Evolutionary conservation across 2,329 filamentous ascomycete genomes (phyloP), one percentile per base, ranked within the genome.

Genomic region (Claviceps monticola): DNA sequence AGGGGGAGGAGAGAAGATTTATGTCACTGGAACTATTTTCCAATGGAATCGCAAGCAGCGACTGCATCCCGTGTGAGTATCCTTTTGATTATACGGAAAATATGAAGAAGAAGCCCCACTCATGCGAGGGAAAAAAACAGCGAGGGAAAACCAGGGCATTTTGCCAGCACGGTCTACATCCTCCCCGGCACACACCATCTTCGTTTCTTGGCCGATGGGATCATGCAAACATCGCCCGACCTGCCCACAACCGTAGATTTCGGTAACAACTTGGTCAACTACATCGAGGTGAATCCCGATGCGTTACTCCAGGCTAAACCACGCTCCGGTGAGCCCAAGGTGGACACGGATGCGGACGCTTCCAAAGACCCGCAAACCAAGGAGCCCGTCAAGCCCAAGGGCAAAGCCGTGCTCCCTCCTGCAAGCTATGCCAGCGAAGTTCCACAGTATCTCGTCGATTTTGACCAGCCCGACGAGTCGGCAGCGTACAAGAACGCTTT

Each of bases 181-280:
- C 84, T 88, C 14, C 89, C 91, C 4, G 93, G 93, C 58, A 98
- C 93, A 5, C 91, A 98, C 66, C 93, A 98, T 71, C 77, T 98
- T 62, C 91, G 94, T 63, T 98, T 97, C 70, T 78, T 98, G 58
- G 89, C 96, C 49, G 91, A 97, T 69, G 87, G 86, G 53, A 84
- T 91, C 62, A 95, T 96, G 88, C 80, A 84, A 64, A 93, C 89
- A 14, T 93, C 88, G 16, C 82, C 86, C 54, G 81, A 86, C 57
- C 75, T 96, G 51, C 91, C 93, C 14, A 97, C 93, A 0, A 95
- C 93, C 1, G 93, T 98, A 53, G 93, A 98, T 66, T 96, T 94
- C 66, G 94, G 89, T 57, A 97, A 97, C 71, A 95, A 95, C 64
- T 75, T 98, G 17, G 91, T 98, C 68, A 98, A 98, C 70, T 98